Percentiles rank a stretch among this genome's conserved stretches.
Conservation (phyloP, 2,329 filamentous ascomycete species). For the Teratosphaeria pseudoeucalypti region DNA sequence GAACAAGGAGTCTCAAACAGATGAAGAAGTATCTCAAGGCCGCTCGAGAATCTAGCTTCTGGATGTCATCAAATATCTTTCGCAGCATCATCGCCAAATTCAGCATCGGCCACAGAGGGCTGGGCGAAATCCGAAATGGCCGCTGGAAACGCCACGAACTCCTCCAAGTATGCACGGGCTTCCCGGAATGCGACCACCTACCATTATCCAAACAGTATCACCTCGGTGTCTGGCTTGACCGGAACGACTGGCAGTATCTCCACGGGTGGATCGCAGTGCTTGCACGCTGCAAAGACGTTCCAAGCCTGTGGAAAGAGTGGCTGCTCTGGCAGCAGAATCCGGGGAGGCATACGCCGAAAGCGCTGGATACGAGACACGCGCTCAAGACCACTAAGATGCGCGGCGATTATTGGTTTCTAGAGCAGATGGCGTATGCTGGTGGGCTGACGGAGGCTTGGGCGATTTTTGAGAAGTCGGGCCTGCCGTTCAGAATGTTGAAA, state of each 20-base stretch:
- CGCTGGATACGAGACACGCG: constrained; percentile 1
- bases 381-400: constrained; percentile 17
- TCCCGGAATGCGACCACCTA: constrained; percentile 18
- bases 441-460: constrained; percentile 22
- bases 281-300: constrained; percentile 19
- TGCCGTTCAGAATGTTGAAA: constrained; percentile 15
- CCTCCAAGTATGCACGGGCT: constrained; percentile 26
- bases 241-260: constrained; percentile 23
- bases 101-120: constrained; percentile 25
- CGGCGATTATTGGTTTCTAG: constrained; percentile 26
- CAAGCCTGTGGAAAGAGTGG: constrained; percentile 26
- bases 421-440: constrained; percentile 22
- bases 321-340: constrained; percentile 19
- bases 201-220: constrained; percentile 22
- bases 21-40: constrained; percentile 25
- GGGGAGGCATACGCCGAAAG: constrained; percentile 12
- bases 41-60: constrained; percentile 8
- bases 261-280: constrained; percentile 27
- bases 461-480: constrained; percentile 16
- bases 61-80: constrained; percentile 20
- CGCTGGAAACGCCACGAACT: constrained; percentile 26
- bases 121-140: constrained; percentile 29
- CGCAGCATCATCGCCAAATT: constrained; percentile 27
- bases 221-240: constrained; percentile 21
- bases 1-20: constrained; percentile 15